Evolutionary conservation across 2,329 filamentous ascomycete species (phyloP), one percentile per base, ranked within the genome.

Genomic region (Aspergillus terreus): DNA sequence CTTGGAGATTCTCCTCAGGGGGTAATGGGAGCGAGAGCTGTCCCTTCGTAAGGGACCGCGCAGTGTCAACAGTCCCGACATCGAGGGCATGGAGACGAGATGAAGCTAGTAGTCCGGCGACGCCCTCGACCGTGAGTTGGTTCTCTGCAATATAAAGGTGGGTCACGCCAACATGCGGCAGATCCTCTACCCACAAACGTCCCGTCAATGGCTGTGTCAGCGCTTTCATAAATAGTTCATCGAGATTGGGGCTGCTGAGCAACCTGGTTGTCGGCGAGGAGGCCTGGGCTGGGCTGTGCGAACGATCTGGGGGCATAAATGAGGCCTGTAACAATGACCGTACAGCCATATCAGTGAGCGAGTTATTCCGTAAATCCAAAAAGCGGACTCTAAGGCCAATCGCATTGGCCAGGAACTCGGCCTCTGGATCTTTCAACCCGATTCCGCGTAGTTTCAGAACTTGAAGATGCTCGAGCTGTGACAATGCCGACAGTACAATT

Each of bases 71-170:
- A 2, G 73, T 76, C 1, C 82, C 82, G 30, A 74, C 71, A 65
- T 85, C 82, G 2, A 85, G 69, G 2, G 81, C 77, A 57, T 82
- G 75, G 7, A 85, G 66, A 30, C 76, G 71, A 47, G 68, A 71
- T 6, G 80, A 80, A 45, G 75, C 68, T 10, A 84, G 59, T 4
- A 85, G 68, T 14, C 75, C 77, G 3, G 77, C 78, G 5, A 81
- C 67, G 0, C 80, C 81, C 61, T 83, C 80, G 0, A 81, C 75
- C 1, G 79, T 82, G 4, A 85, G 63, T 3, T 69, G 59, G 51
- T 85, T 85, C 6, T 76, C 75, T 3, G 81, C 74, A 12, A 85
- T 74, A 58, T 82, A 83, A 2, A 85, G 67, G 66, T 85, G 82
- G 0, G 82, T 84, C 35, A 84, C 76, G 2, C 82, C 82, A 9